Percentiles rank a stretch among this genome's conserved stretches.
phyloP scores from a whole-genome alignment of 306 rosid species.

The Cicer yamashitae region DNA sequence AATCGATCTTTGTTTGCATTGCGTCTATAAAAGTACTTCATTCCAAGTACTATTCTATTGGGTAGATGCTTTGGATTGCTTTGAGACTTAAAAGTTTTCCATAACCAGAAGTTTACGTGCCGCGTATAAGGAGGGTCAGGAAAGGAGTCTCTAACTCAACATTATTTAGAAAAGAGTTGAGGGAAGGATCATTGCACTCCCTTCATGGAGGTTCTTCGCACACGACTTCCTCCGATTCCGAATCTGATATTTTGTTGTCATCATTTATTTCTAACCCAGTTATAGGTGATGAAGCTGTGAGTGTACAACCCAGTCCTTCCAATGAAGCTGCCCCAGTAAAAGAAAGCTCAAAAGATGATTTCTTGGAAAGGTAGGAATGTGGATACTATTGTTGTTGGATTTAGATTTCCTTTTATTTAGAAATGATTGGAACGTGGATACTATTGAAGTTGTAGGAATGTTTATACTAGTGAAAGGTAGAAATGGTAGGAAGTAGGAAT shows the following conservation, averaged over 20 bases:
- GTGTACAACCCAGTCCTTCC: conserved; percentile 50
- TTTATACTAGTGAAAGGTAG: too few relatives aligned
- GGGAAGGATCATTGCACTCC: conserved; percentile 80
- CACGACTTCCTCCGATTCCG: conserved; percentile 60
- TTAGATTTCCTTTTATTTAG: not conserved
- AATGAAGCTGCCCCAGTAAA: conserved; percentile 52
- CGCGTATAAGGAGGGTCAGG: conserved; percentile 78
- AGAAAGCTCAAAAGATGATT: conserved; percentile 56
- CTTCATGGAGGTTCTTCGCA: conserved; percentile 80
- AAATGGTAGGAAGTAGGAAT: too few relatives aligned
- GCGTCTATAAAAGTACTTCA: too few relatives aligned
- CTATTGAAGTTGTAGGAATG: too few relatives aligned
- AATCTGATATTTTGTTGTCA: conserved; percentile 81
- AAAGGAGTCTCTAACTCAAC: conserved; percentile 69
- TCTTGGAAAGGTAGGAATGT: conserved; percentile 55
- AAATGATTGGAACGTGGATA: not conserved
- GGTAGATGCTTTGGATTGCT: conserved; percentile 8
- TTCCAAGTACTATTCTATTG: too few relatives aligned
- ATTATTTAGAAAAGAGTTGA: conserved; percentile 77
- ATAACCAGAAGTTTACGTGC: conserved; percentile 76
- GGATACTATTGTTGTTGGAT: conserved; percentile 4
- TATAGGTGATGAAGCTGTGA: conserved; percentile 51
- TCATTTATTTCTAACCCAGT: conserved; percentile 78
- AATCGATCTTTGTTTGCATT: too few relatives aligned
- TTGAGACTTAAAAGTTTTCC: conserved; percentile 49